A percentile compares a stretch with the other conserved stretches of the same genome.
These are phyloP conservation scores for Pueraria montana DNA, from an alignment of 306 rosid species.

Conservation along the genomic window DNA sequence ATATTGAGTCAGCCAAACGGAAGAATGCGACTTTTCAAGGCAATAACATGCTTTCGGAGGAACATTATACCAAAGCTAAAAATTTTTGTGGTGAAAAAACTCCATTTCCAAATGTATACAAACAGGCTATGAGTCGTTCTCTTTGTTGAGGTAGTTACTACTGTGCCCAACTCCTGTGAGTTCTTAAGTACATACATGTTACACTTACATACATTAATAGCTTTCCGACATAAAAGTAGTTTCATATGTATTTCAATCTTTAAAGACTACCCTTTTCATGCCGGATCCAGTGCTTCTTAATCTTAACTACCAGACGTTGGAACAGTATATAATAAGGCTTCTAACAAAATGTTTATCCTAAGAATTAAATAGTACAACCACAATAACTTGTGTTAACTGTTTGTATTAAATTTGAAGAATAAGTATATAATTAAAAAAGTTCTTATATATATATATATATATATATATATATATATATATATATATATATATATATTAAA, in stretches of 20 bases:
- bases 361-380: neutral
- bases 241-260: conserved; percentile 3
- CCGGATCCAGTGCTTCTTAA: neutral
- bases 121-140: neutral
- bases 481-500: no score
- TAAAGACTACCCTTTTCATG: neutral
- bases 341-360: neutral
- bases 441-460: no score
- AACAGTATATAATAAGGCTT: neutral
- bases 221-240: conserved; percentile 33
- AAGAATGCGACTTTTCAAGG: neutral
- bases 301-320: neutral
- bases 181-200: neutral
- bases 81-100: neutral
- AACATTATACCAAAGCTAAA: neutral
- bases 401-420: no score
- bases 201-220: neutral
- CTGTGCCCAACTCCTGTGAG: neutral
- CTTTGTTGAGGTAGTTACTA: conserved; percentile 3
- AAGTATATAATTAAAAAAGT: no score
- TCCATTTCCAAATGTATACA: neutral
- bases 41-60: neutral
- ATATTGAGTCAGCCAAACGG: no score
- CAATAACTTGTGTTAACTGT: neutral
- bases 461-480: no score